Base-by-base conservation (phyloP, 495 filamentous ascomycete genomes). In the Xylaria bambusicola region DNA sequence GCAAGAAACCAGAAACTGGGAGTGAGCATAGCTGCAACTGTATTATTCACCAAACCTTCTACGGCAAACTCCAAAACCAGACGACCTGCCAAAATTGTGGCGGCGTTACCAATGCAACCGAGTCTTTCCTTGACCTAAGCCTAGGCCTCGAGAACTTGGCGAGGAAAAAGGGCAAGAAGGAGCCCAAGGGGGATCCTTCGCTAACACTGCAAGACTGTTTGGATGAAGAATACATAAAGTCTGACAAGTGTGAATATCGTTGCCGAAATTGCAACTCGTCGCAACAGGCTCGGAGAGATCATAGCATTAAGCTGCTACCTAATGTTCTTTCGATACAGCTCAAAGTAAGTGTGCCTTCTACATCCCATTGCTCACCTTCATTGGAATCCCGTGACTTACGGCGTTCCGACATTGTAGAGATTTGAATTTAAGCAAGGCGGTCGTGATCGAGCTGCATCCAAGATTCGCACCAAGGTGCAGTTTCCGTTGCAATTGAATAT, bases 261-360 rank as follows among this genome's bases (percentile, higher is more conserved):
- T 97, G 93, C 76, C 79, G 83, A 52, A 86, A 82, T 21, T 97
- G 93, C 70, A 79, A 81, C 49, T 85, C 83, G 20, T 82, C 80
- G 10, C 83, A 90, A 68, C 84, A 88, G 57, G 90, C 90, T 2
- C 88, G 84, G 21, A 91, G 94, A 71, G 88, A 92, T 62, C 79
- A 94, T 27, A 86, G 83, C 47, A 88, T 97, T 53, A 88, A 87
- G 67, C 83, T 84, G 59, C 76, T 96, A 35, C 91, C 92, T 0
- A 90, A 90, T 23, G 90, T 96, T 21, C 74, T 96, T n/a, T 88
- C 89, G 55, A 92, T 97, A 70, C 92, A 96, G 64, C 78, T 97
- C 27, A 96, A 97, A 84, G 91, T 92, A 73, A 40, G 75, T 52
- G 10, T 23, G 3, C 15, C 21, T 44, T 31, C 0, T 53, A 6